Evolutionary conservation across 176 grass and related monocot genomes (phyloP).

Genomic region (Oryza brachyantha): DNA sequence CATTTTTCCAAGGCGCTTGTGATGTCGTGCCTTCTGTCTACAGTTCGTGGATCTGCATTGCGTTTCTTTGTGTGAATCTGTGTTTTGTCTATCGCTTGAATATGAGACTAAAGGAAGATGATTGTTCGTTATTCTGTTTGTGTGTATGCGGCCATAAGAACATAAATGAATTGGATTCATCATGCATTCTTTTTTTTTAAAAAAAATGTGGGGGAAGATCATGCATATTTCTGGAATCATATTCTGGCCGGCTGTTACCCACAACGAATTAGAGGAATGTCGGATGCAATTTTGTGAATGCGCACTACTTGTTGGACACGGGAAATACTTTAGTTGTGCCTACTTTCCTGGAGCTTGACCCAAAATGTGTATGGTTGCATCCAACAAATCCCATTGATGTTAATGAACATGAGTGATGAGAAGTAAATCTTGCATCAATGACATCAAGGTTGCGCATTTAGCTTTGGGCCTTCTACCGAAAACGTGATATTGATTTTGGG

Average conservation of each 20-base stretch:
- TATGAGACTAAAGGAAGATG: slow-evolving; percentile 4
- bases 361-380: not conserved
- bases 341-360: not conserved
- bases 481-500: not conserved
- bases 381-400: not conserved
- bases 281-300: not conserved
- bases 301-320: not conserved
- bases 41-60: slow-evolving; percentile 23
- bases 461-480: not conserved
- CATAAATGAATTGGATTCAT: not conserved
- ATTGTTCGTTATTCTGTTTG: not conserved
- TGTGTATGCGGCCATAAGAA: not conserved
- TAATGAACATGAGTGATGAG: not conserved
- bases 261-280: not conserved
- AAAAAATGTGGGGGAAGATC: not conserved
- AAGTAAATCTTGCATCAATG: not conserved
- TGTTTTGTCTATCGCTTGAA: not conserved
- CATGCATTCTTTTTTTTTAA: not conserved
- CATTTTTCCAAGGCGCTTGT: not conserved
- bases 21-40: not conserved
- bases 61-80: not conserved
- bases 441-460: not conserved
- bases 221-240: not conserved
- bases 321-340: not conserved
- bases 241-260: not conserved